A percentile compares a stretch with the other conserved stretches of the same genome.
phyloP scores from a whole-genome alignment of 2,329 filamentous ascomycete genomes.

The Fusarium subglutinans region DNA sequence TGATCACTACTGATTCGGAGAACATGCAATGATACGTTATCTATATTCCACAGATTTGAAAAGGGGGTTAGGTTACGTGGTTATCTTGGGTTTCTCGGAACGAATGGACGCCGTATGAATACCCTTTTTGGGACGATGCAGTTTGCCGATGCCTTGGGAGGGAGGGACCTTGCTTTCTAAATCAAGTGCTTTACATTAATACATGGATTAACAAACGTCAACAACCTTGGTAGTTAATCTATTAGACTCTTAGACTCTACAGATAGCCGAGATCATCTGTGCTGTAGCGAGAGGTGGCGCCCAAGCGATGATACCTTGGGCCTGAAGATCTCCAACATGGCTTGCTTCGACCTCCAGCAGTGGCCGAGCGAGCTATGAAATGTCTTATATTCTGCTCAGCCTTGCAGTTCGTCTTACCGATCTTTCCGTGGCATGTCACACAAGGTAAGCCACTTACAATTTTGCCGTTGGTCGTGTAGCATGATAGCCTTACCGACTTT shows the following conservation, averaged over 20 bases:
- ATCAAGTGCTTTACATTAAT: neutral
- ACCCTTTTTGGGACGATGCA: conserved; percentile 11
- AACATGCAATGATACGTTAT: neutral
- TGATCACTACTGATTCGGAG: neutral
- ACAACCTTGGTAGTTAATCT: neutral
- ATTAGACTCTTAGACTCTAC: neutral
- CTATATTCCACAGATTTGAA: neutral
- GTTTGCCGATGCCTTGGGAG: neutral
- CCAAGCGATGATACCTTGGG: neutral
- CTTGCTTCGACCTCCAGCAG: neutral
- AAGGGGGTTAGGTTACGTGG: neutral
- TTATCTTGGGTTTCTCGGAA: neutral
- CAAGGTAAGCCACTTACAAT: neutral
- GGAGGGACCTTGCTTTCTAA: neutral
- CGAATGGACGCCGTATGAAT: neutral
- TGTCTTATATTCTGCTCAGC: neutral
- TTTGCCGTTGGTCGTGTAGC: neutral
- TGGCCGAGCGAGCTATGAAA: too few relatives aligned
- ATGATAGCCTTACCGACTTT: neutral
- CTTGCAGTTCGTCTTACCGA: conserved; percentile 6
- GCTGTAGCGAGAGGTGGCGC: neutral
- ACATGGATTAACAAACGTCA: neutral
- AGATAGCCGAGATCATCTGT: neutral
- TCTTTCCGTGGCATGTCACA: neutral
- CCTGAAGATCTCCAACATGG: neutral